phyloP scores from a whole-genome alignment of 2,329 filamentous ascomycete genomes.

The Trichoderma asperellum region DNA sequence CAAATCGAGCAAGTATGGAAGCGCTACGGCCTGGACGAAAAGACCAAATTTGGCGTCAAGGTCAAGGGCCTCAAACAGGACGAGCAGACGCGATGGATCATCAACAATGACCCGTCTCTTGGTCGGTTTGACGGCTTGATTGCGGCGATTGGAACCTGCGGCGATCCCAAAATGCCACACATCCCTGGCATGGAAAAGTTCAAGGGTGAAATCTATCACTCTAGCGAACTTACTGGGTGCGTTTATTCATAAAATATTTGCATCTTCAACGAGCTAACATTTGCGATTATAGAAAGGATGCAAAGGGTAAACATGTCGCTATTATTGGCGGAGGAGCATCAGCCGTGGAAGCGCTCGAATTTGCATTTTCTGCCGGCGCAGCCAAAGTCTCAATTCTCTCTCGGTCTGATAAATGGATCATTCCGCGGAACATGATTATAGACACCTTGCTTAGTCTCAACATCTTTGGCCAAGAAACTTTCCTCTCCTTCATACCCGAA shows the following conservation, averaged over 20 bases:
- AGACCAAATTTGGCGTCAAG: conserved; percentile 71
- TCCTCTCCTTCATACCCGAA: conserved; percentile 78
- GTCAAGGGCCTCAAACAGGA: conserved; percentile 73
- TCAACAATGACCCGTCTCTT: conserved; percentile 74
- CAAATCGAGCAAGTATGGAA: conserved; percentile 76
- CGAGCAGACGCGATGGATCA: conserved; percentile 70
- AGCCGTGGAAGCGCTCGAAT: conserved; percentile 82
- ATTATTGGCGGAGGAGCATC: conserved; percentile 80
- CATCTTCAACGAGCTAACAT: conserved; percentile 28
- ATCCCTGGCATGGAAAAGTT: conserved; percentile 74
- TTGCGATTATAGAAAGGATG: conserved; percentile 57
- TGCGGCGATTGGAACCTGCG: conserved; percentile 78
- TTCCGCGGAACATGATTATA: conserved; percentile 76
- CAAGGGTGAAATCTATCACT: conserved; percentile 74
- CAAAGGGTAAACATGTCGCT: conserved; percentile 73
- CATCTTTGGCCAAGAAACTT: conserved; percentile 76
- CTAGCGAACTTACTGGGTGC: conserved; percentile 69
- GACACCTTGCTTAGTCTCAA: conserved; percentile 76
- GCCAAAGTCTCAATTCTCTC: conserved; percentile 73
- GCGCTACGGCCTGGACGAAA: conserved; percentile 69
- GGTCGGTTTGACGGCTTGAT: conserved; percentile 80
- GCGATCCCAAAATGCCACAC: conserved; percentile 72
- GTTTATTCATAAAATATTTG: conserved; percentile 15
- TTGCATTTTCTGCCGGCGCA: conserved; percentile 69
- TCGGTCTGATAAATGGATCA: conserved; percentile 84